Conservation (phyloP, 495 filamentous ascomycete species). For the Penicillium verhagenii region DNA sequence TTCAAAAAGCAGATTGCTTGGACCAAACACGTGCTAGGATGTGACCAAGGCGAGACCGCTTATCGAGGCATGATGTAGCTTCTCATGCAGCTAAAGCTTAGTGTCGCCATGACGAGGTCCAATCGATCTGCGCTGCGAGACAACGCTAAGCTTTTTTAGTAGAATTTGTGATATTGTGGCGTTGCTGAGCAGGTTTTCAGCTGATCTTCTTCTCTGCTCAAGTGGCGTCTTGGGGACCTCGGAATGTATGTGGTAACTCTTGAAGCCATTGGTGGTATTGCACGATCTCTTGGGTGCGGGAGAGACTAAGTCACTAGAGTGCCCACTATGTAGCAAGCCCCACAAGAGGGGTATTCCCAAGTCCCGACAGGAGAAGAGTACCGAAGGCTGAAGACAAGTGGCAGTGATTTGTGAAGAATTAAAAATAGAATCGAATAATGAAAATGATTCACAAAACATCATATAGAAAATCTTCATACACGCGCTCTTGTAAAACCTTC, state of each 20-base stretch:
- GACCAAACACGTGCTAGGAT: conserved; percentile 11
- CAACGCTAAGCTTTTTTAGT: too few relatives aligned
- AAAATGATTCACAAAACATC: too few relatives aligned
- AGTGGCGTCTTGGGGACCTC: neutral
- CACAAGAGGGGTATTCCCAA: neutral
- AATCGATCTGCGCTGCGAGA: too few relatives aligned
- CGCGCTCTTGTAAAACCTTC: neutral
- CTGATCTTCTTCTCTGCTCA: neutral
- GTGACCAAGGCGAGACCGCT: neutral
- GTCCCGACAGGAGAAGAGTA: neutral
- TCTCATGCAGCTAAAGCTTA: conserved; percentile 17
- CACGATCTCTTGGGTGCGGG: neutral
- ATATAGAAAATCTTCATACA: neutral
- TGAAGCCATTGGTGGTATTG: neutral
- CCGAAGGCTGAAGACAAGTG: too few relatives aligned
- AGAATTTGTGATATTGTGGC: neutral
- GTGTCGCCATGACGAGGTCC: neutral
- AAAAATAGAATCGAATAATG: neutral
- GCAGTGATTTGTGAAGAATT: neutral
- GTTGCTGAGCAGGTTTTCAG: conserved; percentile 1
- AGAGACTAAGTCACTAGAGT: too few relatives aligned
- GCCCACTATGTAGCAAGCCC: neutral
- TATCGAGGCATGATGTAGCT: conserved; percentile 11
- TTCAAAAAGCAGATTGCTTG: conserved; percentile 4
- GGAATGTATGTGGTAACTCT: too few relatives aligned